phyloP scores from a whole-genome alignment of 2,329 filamentous ascomycete species.

The Xylariaceae sp. region DNA sequence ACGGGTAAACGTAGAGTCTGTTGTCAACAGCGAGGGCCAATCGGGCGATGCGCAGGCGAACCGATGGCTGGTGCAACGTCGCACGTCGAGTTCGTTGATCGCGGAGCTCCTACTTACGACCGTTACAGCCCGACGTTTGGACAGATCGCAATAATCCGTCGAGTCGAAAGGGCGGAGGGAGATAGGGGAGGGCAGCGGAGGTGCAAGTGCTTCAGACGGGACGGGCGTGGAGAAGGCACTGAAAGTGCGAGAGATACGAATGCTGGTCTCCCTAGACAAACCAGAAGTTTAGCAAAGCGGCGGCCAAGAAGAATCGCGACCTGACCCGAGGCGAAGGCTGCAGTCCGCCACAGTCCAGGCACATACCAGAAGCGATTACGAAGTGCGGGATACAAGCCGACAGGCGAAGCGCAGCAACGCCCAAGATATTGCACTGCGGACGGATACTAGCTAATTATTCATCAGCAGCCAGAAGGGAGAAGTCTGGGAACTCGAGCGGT shows the following conservation, averaged over 20 bases:
- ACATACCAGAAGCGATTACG: too few relatives aligned
- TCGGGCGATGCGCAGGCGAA: slow-evolving; percentile 6
- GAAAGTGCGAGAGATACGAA: neutral
- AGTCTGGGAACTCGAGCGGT: too few relatives aligned
- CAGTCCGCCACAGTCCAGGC: too few relatives aligned
- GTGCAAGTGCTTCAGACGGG: neutral
- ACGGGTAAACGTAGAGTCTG: neutral
- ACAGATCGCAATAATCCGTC: neutral
- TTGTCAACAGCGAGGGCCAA: neutral
- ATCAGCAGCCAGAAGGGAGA: too few relatives aligned
- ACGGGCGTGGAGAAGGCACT: neutral
- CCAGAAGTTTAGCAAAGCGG: neutral
- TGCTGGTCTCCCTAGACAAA: neutral
- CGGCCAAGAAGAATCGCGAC: neutral
- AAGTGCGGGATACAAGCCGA: too few relatives aligned
- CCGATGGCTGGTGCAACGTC: slow-evolving; percentile 9
- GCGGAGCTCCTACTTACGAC: slow-evolving; percentile 1
- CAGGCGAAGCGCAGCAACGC: too few relatives aligned
- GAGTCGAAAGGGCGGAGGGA: neutral
- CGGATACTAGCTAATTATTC: too few relatives aligned
- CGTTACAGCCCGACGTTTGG: slow-evolving; percentile 1
- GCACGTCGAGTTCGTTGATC: slow-evolving; percentile 9
- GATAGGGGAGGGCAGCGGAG: neutral
- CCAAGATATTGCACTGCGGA: too few relatives aligned
- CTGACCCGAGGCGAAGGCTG: too few relatives aligned